Base-by-base conservation (phyloP, 202 grass and related monocot species). In the Carex arenaria region DNA sequence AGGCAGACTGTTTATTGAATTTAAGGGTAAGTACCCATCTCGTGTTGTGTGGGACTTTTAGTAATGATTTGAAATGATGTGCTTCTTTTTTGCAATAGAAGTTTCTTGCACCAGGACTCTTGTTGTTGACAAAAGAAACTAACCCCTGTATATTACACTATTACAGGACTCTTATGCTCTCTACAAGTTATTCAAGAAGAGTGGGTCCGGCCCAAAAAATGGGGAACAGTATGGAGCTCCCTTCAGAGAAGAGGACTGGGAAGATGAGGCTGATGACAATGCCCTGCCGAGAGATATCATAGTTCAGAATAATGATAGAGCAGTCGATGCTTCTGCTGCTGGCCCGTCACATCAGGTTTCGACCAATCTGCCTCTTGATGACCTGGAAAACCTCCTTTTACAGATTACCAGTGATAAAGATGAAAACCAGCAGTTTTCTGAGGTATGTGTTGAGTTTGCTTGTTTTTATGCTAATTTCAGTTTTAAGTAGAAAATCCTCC, bases 221-320 rank as follows among this genome's bases (percentile, higher is more conserved):
- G 95, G 95, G 56, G 95, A 98, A 84, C 92, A 98, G 82, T 98
- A 98, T 86, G 95, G 95, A 67, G 95, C 95, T 13, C 92, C 91
- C 51, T 98, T 95, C 68, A 73, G 85, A 43, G 95, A 98, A 86
- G 92, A 98, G 87, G 92, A 98, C 43, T 98, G 95, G 95, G 81
- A 89, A 18, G 89, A 93, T 23, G 87, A 93, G 81, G 87, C 56
- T 26, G 84, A 89, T 14, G 82, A 70, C 12, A 63, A 87, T 78
- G 14, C 65, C 10, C 1, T 43, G 17, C 2, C 38, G 4, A 86
- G 26, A 60, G 51, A 61, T 55, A 67, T 12, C 38, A 67, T 7
- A 10, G 20, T 51, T 64, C 84, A 89, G 72, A 69, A 19, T 85
- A 88, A 51, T 76, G 66, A 57, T 64, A 80, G 87, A 82, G 81